These are phyloP conservation scores for Xylaria longipes DNA, from an alignment of 495 filamentous ascomycete species.

Conservation along the genomic window DNA sequence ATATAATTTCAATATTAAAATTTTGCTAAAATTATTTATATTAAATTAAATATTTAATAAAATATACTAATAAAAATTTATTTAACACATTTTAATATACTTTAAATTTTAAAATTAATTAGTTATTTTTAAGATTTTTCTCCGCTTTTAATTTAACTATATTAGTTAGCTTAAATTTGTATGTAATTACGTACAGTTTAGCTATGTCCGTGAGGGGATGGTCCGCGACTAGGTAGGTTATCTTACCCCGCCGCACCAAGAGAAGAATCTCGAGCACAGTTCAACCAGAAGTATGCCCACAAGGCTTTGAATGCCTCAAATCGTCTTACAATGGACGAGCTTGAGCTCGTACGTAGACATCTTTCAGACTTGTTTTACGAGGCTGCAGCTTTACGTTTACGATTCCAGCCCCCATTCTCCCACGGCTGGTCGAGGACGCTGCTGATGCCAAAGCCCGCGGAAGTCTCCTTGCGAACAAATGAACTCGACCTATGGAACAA, in stretches of 20 bases:
- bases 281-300: slow-evolving; percentile 33
- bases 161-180: too few relatives aligned
- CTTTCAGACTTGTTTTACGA: slow-evolving; percentile 33
- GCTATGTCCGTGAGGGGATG: too few relatives aligned
- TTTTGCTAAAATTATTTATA: too few relatives aligned
- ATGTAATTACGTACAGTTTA: too few relatives aligned
- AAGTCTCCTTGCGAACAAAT: slow-evolving; percentile 26
- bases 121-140: too few relatives aligned
- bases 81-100: too few relatives aligned
- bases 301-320: slow-evolving; percentile 24
- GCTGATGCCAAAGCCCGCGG: slow-evolving; percentile 25
- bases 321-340: slow-evolving; percentile 30
- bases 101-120: too few relatives aligned
- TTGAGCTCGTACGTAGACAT: slow-evolving; percentile 29
- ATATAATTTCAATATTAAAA: too few relatives aligned
- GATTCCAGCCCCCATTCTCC: slow-evolving; percentile 22
- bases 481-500: slow-evolving; percentile 30
- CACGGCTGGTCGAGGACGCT: slow-evolving; percentile 26
- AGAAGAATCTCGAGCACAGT: slow-evolving; percentile 15
- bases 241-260: slow-evolving; percentile 20
- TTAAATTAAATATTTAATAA: too few relatives aligned
- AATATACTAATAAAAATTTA: too few relatives aligned
- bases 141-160: too few relatives aligned
- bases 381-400: slow-evolving; percentile 17
- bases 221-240: too few relatives aligned